Base-by-base conservation (phyloP, 2,329 filamentous ascomycete genomes). In the Bimuria novae-zelandiae region DNA sequence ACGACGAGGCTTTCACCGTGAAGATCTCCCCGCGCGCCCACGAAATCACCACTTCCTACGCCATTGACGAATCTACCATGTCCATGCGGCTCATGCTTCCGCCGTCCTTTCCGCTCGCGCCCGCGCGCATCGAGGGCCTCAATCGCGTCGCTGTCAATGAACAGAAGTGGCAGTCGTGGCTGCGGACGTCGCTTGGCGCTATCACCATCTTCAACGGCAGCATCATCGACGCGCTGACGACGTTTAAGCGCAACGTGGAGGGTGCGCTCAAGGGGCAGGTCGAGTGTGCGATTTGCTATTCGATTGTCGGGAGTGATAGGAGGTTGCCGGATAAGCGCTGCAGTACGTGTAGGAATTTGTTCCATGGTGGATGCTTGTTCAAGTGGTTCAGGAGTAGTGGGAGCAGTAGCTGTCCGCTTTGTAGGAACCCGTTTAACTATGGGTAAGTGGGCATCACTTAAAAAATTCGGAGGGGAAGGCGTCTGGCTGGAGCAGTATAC, bases 361-460 rank as follows among this genome's bases (percentile, higher is more conserved):
- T 97, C 79, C 94, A 99, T 75, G 84, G 88, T 1, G 84, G 84
- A 2, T 99, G 94, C 76, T 76, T 99, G 75, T 96, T 91, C 79
- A 92, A 93, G 76, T 99, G 94, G 94, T 97, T 99, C 80, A 89
- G 90, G 80, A 93, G 83, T 64, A 96, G 92, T 71, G 95, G 90
- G 74, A 88, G 90, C 68, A 94, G 89, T 67, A 93, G 89, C 43
- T 99, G 94, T 75, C 94, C 94, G 42, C 79, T 99, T 59, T 99
- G 94, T 76, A 83, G 94, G 64, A 96, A 95, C 71, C 87, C 89
- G 19, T 97, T 97, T 72, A 83, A 83, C 60, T 86, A 85, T 74
- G 80, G 78, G 8, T 72, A 64, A 47, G 17, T n/a, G n/a, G n/a
- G n/a, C n/a, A n/a, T n/a, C n/a, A n/a, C n/a, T n/a, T n/a, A n/a